phyloP scores from a whole-genome alignment of 2,329 filamentous ascomycete genomes.

The Fusarium sp. region DNA sequence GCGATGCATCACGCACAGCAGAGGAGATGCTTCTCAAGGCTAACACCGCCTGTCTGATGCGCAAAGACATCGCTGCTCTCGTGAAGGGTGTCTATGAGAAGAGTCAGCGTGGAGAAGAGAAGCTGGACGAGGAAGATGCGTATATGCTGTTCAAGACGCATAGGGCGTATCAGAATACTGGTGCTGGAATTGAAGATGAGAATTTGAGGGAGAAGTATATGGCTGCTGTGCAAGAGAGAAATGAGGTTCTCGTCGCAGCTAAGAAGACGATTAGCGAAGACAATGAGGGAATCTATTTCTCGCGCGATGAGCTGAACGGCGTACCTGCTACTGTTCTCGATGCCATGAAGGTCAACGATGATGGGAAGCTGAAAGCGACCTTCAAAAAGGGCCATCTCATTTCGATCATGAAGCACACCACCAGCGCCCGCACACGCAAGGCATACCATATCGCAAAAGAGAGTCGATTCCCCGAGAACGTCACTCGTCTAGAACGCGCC shows the following conservation, averaged over 20 bases:
- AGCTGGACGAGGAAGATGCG: conserved; percentile 33
- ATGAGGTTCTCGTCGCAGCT: conserved; percentile 41
- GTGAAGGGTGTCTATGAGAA: conserved; percentile 39
- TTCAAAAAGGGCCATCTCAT: conserved; percentile 45
- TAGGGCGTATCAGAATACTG: conserved; percentile 44
- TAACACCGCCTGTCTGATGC: conserved; percentile 35
- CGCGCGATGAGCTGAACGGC: conserved; percentile 33
- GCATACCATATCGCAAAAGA: conserved; percentile 38
- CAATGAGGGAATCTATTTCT: conserved; percentile 42
- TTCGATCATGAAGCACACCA: conserved; percentile 44
- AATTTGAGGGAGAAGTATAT: conserved; percentile 34
- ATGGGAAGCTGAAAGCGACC: conserved; percentile 34
- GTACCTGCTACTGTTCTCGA: conserved; percentile 38
- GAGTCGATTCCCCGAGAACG: conserved; percentile 46
- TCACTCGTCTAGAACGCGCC: conserved; percentile 35
- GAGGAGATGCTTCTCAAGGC: conserved; percentile 40
- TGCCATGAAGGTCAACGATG: conserved; percentile 24
- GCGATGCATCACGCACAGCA: conserved; percentile 44
- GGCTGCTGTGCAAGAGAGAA: conserved; percentile 39
- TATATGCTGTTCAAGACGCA: conserved; percentile 45
- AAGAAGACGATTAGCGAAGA: conserved; percentile 42
- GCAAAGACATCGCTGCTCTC: conserved; percentile 41
- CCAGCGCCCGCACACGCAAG: conserved; percentile 38
- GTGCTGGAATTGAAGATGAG: conserved; percentile 39
- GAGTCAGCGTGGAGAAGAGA: conserved; percentile 22